Conservation (phyloP, 768 basidiomycete species). For the Tubosaeta sp. region DNA sequence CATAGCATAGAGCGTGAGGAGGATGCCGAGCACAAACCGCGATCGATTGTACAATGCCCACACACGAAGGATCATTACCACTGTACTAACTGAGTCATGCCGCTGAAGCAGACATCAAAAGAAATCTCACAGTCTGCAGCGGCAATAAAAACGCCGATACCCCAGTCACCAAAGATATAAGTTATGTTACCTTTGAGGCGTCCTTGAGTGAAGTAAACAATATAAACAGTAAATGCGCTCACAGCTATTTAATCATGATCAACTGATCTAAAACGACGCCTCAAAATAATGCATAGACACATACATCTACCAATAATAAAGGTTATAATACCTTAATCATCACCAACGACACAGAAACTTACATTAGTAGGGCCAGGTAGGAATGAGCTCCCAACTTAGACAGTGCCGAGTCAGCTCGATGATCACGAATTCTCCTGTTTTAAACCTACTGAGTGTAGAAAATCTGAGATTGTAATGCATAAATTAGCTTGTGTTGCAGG, state of each 20-base stretch:
- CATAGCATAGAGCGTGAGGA: not conserved
- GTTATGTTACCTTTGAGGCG: not conserved
- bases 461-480: not conserved
- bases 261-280: too few relatives aligned
- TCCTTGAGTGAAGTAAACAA: not conserved
- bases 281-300: not conserved
- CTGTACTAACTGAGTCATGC: not conserved
- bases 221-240: too few relatives aligned
- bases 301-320: not conserved
- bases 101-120: not conserved
- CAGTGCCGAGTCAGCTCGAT: too few relatives aligned
- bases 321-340: too few relatives aligned
- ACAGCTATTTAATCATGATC: too few relatives aligned
- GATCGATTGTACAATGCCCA: conserved; percentile 1
- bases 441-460: not conserved
- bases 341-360: not conserved
- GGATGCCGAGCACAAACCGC: not conserved
- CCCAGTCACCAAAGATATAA: too few relatives aligned
- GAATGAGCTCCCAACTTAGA: not conserved
- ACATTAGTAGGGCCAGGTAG: not conserved
- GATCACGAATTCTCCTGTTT: too few relatives aligned
- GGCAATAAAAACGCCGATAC: not conserved
- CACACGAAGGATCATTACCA: conserved; percentile 1
- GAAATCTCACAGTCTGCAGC: conserved; percentile 6
- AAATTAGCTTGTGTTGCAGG: too few relatives aligned